Evolutionary conservation across 2,329 filamentous ascomycete species (phyloP).

Genomic region (Penicillium sp.): DNA sequence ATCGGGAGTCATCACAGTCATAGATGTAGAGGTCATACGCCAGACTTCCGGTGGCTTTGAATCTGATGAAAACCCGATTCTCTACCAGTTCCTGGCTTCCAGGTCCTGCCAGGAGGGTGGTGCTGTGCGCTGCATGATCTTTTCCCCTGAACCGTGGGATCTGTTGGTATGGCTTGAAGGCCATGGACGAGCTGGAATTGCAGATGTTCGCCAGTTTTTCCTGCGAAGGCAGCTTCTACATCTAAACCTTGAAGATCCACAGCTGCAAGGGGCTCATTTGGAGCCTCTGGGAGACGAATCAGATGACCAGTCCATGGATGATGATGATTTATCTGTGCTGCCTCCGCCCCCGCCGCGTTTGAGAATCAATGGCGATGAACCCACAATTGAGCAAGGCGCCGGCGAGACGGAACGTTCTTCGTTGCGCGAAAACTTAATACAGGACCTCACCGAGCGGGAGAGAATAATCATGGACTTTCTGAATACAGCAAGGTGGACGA

Average conservation of each 20-base stretch:
- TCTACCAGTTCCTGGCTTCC: slow-evolving; percentile 77
- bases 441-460: slow-evolving; percentile 44
- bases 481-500: slow-evolving; percentile 43
- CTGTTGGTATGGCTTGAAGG: slow-evolving; percentile 94
- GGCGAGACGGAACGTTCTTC: slow-evolving; percentile 27
- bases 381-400: slow-evolving; percentile 18
- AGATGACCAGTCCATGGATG: slow-evolving; percentile 24
- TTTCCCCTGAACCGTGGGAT: slow-evolving; percentile 86
- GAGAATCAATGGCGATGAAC: slow-evolving; percentile 23
- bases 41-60: slow-evolving; percentile 20
- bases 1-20: slow-evolving; percentile 49
- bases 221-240: slow-evolving; percentile 45
- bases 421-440: slow-evolving; percentile 37
- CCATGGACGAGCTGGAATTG: slow-evolving; percentile 54
- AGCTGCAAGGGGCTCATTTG: slow-evolving; percentile 34
- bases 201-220: slow-evolving; percentile 50
- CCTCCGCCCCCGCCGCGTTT: slow-evolving; percentile 24
- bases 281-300: slow-evolving; percentile 31
- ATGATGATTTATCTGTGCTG: slow-evolving; percentile 22
- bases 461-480: slow-evolving; percentile 46
- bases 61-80: slow-evolving; percentile 48
- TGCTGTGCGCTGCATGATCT: slow-evolving; percentile 86
- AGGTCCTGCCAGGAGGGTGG: slow-evolving; percentile 69
- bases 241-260: slow-evolving; percentile 36
- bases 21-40: slow-evolving; percentile 40